Percentiles rank a stretch among this genome's conserved stretches.
Conservation (phyloP, 768 basidiomycete genomes). For the Naganishia kalamii region DNA sequence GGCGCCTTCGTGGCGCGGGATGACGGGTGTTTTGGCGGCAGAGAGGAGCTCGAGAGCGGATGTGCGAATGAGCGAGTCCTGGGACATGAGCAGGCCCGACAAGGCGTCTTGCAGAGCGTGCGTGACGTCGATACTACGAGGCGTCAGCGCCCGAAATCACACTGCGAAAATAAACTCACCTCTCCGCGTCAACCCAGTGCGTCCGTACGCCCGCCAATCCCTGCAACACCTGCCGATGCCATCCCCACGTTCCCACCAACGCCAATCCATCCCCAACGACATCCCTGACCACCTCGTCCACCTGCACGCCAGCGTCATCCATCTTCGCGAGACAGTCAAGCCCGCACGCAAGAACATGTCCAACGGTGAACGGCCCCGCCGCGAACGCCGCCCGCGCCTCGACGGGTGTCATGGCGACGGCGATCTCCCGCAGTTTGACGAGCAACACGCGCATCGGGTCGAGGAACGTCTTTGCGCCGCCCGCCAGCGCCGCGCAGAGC, state of each 20-base stretch:
- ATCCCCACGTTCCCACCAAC: constrained; percentile 3
- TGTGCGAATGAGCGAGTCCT: constrained; percentile 62
- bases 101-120: not conserved
- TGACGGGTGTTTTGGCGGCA: constrained; percentile 3
- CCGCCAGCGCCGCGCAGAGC: not conserved
- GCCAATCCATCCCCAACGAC: constrained; percentile 7
- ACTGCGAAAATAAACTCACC: not conserved
- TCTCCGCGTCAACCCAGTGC: constrained; percentile 6
- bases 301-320: not conserved
- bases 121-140: not conserved
- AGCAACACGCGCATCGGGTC: constrained; percentile 3
- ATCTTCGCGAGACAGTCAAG: constrained; percentile 1
- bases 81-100: constrained; percentile 56
- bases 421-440: constrained; percentile 2
- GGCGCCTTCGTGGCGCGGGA: not conserved
- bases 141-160: not conserved
- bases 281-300: not conserved
- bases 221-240: constrained; percentile 49
- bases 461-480: not conserved
- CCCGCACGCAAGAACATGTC: constrained; percentile 1
- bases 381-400: constrained; percentile 26
- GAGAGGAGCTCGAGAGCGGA: constrained; percentile 52
- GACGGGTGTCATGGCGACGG: constrained; percentile 19
- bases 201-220: not conserved
- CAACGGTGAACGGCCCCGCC: not conserved